Conservation (phyloP, 129 eudicot species). For the Cynara cardunculus region DNA sequence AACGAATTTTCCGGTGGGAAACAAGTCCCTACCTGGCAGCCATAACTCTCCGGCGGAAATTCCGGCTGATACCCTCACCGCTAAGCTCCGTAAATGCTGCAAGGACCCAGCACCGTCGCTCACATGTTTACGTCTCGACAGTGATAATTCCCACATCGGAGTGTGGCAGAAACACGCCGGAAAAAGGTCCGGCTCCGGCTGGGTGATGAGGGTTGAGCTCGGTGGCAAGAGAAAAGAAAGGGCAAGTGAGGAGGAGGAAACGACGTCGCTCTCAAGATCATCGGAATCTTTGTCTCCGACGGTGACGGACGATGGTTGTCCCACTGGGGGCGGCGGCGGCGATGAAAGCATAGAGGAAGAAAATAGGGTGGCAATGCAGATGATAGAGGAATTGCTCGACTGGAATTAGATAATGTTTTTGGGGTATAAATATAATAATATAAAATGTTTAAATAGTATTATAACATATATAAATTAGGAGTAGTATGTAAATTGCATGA, state of each 20-base stretch:
- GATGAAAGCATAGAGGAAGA: conserved; percentile 38
- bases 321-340: not conserved
- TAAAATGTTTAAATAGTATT: too few species aligned
- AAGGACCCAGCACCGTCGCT: conserved; percentile 32
- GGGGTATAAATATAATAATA: not conserved
- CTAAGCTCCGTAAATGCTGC: conserved; percentile 35
- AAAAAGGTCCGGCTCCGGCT: conserved; percentile 22
- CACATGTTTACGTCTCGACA: conserved; percentile 42
- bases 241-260: not conserved
- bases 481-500: too few species aligned
- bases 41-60: not conserved
- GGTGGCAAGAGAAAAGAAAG: conserved; percentile 16
- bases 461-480: too few species aligned
- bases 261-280: not conserved
- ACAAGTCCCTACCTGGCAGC: not conserved
- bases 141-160: conserved; percentile 33
- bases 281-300: not conserved
- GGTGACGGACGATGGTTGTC: conserved; percentile 11
- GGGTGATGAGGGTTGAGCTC: conserved; percentile 37
- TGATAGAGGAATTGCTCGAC: conserved; percentile 49
- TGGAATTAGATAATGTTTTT: conserved; percentile 2
- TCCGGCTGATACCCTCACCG: conserved; percentile 20
- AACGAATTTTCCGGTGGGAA: conserved; percentile 32
- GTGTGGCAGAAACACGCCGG: conserved; percentile 53
- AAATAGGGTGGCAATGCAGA: conserved; percentile 29